Conservation (phyloP, 495 filamentous ascomycete genomes). For the Trichoderma asperelloides region DNA sequence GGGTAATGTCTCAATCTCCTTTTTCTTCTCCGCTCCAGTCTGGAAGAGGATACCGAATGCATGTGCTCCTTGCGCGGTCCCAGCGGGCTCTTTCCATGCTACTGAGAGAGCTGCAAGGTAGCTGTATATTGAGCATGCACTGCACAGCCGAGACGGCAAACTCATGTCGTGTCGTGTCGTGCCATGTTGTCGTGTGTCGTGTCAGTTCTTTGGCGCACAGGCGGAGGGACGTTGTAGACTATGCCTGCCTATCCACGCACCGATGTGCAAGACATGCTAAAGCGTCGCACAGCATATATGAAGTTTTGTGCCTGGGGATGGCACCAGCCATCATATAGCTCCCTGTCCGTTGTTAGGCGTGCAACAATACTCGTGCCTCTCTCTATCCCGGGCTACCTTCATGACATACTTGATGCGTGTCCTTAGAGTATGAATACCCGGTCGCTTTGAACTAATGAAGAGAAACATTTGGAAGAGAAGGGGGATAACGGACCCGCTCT, state of each 20-base stretch:
- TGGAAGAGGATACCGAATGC: neutral
- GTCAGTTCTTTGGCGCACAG: neutral
- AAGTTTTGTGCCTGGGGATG: neutral
- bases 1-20: neutral
- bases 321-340: constrained; percentile 2
- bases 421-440: neutral
- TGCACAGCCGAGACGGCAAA: neutral
- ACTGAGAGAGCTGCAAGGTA: neutral
- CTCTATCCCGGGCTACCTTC: neutral
- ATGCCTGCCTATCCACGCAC: neutral
- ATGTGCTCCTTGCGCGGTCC: neutral
- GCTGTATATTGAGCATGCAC: neutral
- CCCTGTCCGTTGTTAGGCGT: neutral
- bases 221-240: neutral
- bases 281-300: neutral
- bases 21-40: neutral
- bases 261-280: neutral
- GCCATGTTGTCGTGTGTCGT: neutral
- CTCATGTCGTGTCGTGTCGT: neutral
- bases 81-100: neutral
- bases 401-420: neutral
- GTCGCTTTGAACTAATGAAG: neutral
- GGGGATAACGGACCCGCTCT: neutral
- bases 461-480: neutral
- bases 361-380: neutral